phyloP scores from a whole-genome alignment of 1,284 basidiomycete species.

The Cryptococcus floricola region DNA sequence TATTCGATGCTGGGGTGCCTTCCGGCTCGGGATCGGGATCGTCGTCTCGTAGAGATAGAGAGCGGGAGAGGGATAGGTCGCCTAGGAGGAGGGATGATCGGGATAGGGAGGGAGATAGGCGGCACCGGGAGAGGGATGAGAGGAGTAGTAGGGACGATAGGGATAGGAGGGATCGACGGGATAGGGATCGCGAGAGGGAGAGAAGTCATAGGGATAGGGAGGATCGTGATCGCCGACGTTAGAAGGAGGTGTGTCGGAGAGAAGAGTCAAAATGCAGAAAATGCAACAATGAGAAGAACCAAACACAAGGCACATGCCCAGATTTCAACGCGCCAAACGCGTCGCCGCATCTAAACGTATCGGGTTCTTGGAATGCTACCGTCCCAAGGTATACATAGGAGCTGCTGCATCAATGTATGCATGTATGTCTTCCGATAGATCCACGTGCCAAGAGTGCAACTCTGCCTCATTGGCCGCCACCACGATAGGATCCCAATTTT shows the following conservation, averaged over 20 bases:
- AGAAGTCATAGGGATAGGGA: conserved; percentile 5
- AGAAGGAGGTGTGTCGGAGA: not conserved
- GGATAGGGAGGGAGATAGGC: conserved; percentile 6
- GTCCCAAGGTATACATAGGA: no score
- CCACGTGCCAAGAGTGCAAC: no score
- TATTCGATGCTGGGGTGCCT: conserved; percentile 9
- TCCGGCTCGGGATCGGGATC: not conserved
- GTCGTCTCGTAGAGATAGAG: conserved; percentile 8
- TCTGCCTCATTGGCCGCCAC: no score
- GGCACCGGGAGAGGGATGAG: conserved; percentile 10
- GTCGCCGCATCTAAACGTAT: no score
- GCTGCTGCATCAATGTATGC: no score
- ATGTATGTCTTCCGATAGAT: no score
- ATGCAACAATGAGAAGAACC: no score
- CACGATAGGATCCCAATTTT: no score
- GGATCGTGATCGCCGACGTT: not conserved
- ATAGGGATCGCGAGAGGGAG: conserved; percentile 13
- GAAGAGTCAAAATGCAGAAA: not conserved
- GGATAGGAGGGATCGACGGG: conserved; percentile 3
- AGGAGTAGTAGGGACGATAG: conserved; percentile 1
- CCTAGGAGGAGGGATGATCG: conserved; percentile 6
- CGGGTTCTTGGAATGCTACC: no score
- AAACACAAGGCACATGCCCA: no score
- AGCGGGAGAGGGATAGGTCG: conserved; percentile 12
- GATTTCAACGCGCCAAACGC: no score